A percentile compares a stretch with the other conserved stretches of the same genome.
Evolutionary conservation across 306 rosid genomes (phyloP).

Genomic region (Ormosia semicastrata): DNA sequence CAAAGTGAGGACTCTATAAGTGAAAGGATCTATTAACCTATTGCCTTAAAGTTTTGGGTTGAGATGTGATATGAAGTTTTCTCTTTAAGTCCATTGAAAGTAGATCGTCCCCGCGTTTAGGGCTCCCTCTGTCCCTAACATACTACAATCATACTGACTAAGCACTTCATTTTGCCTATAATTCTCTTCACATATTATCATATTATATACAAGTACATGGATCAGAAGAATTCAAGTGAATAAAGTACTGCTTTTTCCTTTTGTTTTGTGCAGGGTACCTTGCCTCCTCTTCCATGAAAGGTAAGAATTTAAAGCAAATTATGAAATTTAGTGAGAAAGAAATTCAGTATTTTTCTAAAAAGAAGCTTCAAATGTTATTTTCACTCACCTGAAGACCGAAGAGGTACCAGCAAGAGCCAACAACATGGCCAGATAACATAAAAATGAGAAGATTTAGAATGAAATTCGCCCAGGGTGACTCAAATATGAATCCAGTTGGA

Average conservation of each 20-base stretch:
- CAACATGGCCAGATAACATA: slow-evolving; percentile 69
- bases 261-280: neutral
- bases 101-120: no score
- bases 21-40: no score
- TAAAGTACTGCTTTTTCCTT: neutral
- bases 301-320: neutral
- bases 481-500: slow-evolving; percentile 73
- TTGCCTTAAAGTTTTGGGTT: no score
- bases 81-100: no score
- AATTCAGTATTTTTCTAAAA: neutral
- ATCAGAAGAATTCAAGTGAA: neutral
- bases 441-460: slow-evolving; percentile 72
- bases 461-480: slow-evolving; percentile 78
- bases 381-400: slow-evolving; percentile 72
- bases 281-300: neutral
- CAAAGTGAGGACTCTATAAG: neutral
- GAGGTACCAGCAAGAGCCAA: slow-evolving; percentile 86
- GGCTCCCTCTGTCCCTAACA: no score
- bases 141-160: neutral
- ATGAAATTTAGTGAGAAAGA: neutral
- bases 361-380: neutral
- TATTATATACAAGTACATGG: neutral
- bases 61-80: no score
- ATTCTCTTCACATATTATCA: neutral
- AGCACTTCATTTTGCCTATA: neutral